A percentile compares a stretch with the other conserved stretches of the same genome.
Conservation (phyloP, 176 grass and related monocot genomes). For the Saccharum officinarum region DNA sequence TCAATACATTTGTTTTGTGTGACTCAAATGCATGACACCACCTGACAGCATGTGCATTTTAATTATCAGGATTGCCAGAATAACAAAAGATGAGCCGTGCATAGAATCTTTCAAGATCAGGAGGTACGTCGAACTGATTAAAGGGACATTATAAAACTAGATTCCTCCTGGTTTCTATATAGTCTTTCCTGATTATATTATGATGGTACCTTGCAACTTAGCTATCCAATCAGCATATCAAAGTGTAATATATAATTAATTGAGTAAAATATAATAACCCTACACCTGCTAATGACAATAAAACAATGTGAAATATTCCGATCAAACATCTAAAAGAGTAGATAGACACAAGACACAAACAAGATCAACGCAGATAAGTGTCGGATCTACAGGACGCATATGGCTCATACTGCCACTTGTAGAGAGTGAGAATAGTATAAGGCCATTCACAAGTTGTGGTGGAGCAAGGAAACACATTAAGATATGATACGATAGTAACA, state of each 20-base stretch:
- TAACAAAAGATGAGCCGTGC: not conserved
- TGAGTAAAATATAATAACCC: not conserved
- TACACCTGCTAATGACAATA: not conserved
- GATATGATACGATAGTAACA: not conserved
- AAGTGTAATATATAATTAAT: not conserved
- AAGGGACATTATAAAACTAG: not conserved
- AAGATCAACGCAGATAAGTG: conserved; percentile 29
- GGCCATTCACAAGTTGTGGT: not conserved
- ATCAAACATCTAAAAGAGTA: conserved; percentile 18
- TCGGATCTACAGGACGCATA: not conserved
- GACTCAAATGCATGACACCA: not conserved
- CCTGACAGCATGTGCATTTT: not conserved
- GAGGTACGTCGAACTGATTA: not conserved
- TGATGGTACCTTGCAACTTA: not conserved
- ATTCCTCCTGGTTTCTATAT: conserved; percentile 16
- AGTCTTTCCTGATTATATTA: not conserved
- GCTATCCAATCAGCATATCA: not conserved
- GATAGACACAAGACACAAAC: conserved; percentile 2
- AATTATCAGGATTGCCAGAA: not conserved
- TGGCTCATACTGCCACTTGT: conserved; percentile 20
- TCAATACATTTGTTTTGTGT: not conserved
- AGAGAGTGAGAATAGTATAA: not conserved
- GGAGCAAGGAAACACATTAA: conserved; percentile 2
- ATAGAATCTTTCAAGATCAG: conserved; percentile 3
- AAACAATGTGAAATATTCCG: not conserved